Base-by-base conservation (phyloP, 768 basidiomycete genomes). In the Termitomyces sp. region DNA sequence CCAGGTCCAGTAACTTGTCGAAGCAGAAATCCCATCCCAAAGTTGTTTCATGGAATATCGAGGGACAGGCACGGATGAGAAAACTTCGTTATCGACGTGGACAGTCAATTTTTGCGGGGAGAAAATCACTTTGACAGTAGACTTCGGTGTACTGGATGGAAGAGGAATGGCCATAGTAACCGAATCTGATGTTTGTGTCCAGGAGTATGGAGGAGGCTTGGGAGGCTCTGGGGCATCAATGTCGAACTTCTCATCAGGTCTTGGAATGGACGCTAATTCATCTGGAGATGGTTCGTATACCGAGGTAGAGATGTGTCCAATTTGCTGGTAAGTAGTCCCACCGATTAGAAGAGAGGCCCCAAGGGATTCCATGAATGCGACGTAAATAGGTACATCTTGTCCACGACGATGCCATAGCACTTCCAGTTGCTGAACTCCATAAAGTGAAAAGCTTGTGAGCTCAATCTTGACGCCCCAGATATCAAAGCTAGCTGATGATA, bases 1-100 rank as follows among this genome's bases (percentile, higher is more conserved):
- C 82, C 88, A 96, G 5, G 92, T 95, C 94, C 94, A 99, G 64
- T 91, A 84, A 65, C 91, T 90, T n/a, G 87, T 79, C 3, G 85
- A 80, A 1, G 89, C 73, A 52, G 83, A 82, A 60, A 99, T 88
- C 10, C 73, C 72, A 60, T 84, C 93, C 96, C 95, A 99, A 2
- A 93, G 75, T 25, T 75, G 71, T 64, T 84, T 82, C 30, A 78
- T 73, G 0, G 82, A 79, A 67, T 86, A 89, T 39, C 69, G 77
- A 12, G 89, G 90, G 41, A 83, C 70, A 30, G 73, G 66, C 37
- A 76, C 58, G 19, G 68, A 65, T 9, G 67, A 53, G 3, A 74
- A 59, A n/a, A 70, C 64, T 21, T 70, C 65, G 44, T 66, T 66
- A 48, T 78, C 71, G 56, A 92, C 73, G 60, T 85, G 82, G 1